phyloP scores from a whole-genome alignment of 2,329 filamentous ascomycete genomes.

The Trichoderma gracile region DNA sequence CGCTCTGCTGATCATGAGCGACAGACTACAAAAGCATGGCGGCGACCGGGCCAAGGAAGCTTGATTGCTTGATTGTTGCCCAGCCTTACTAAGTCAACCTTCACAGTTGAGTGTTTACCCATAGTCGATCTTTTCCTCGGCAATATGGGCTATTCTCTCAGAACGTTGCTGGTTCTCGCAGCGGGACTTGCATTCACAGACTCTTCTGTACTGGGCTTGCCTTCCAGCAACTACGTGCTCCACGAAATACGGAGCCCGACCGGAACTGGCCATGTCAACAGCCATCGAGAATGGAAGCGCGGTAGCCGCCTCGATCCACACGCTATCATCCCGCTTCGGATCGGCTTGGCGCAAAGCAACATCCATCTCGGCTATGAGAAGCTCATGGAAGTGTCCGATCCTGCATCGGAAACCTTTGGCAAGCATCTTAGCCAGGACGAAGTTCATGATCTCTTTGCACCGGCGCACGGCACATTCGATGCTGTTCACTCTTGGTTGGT shows the following conservation, averaged over 20 bases:
- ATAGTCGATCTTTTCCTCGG: not conserved
- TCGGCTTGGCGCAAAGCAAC: conserved; percentile 48
- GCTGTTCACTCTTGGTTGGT: conserved; percentile 55
- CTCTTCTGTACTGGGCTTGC: conserved; percentile 4
- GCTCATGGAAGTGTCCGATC: conserved; percentile 46
- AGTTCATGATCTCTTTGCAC: conserved; percentile 46
- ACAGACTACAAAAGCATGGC: not conserved
- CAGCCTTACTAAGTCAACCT: not conserved
- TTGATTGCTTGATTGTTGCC: not conserved
- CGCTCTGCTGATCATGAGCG: not conserved
- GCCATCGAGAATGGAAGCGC: conserved; percentile 21
- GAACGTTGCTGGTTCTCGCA: conserved; percentile 9
- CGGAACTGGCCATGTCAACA: not conserved
- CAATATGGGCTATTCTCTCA: conserved; percentile 8
- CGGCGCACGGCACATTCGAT: conserved; percentile 46
- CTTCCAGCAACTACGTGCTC: conserved; percentile 25
- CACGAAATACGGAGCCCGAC: conserved; percentile 25
- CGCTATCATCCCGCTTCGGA: conserved; percentile 37
- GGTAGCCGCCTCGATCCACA: conserved; percentile 21
- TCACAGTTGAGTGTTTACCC: not conserved
- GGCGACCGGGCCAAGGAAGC: not conserved
- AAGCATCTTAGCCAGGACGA: conserved; percentile 48
- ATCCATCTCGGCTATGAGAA: conserved; percentile 46
- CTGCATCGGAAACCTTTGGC: conserved; percentile 46
- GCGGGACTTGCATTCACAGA: conserved; percentile 11